Conservation (phyloP, 768 basidiomycete genomes). For the Sarcodon aspratus region DNA sequence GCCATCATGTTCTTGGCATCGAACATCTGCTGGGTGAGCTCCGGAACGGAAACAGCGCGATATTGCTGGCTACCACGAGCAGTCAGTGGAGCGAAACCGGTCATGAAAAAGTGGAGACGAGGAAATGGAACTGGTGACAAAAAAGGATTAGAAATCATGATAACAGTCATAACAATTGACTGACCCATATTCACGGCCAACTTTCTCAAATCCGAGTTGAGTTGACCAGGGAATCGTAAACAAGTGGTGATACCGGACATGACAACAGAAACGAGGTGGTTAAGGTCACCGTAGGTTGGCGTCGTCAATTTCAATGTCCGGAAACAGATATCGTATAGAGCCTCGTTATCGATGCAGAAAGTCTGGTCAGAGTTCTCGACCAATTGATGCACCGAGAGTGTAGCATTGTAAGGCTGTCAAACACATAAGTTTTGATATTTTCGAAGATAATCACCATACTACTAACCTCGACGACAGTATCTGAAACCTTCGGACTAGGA, state of each 20-base stretch:
- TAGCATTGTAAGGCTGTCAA: conserved; percentile 89
- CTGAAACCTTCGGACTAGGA: conserved; percentile 93
- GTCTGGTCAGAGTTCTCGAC: conserved; percentile 99
- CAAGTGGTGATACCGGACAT: conserved; percentile 99
- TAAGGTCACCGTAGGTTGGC: conserved; percentile 95
- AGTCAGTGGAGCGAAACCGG: conserved; percentile 89
- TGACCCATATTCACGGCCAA: conserved; percentile 98
- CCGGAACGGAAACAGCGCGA: conserved; percentile 94
- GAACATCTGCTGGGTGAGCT: conserved; percentile 99
- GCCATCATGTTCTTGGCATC: conserved; percentile 99
- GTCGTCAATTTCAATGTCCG: conserved; percentile 92
- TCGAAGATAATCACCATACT: not conserved
- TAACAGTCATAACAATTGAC: conserved; percentile 12
- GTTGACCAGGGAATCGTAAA: conserved; percentile 98
- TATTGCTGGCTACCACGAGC: conserved; percentile 92
- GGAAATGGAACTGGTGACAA: conserved; percentile 76
- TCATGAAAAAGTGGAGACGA: conserved; percentile 99
- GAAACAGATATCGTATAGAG: conserved; percentile 98
- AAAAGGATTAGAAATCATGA: not conserved
- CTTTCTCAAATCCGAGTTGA: conserved; percentile 97
- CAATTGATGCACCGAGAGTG: conserved; percentile 95
- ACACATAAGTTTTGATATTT: not conserved
- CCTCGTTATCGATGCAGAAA: conserved; percentile 99
- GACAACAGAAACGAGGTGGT: conserved; percentile 94
- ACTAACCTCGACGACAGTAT: conserved; percentile 90